Evolutionary conservation across 768 basidiomycete genomes (phyloP).

Genomic region (Gyrodon lividus): DNA sequence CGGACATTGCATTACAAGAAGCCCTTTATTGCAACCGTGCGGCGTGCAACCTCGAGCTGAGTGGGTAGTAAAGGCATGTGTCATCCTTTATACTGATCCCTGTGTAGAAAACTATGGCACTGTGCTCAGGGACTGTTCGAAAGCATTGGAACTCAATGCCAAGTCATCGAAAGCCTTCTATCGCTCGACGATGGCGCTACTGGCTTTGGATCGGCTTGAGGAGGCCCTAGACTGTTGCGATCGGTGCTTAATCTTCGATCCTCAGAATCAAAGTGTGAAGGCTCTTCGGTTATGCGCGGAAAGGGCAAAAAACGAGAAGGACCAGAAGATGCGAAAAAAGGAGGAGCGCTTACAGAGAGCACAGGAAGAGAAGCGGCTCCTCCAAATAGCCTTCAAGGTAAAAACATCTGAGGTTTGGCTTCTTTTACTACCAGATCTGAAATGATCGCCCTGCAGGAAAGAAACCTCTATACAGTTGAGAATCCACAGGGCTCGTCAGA

Average conservation of each 20-base stretch:
- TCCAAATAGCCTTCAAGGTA: slow-evolving; percentile 68
- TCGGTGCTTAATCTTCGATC: slow-evolving; percentile 61
- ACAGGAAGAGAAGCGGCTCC: slow-evolving; percentile 48
- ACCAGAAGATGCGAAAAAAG: slow-evolving; percentile 49
- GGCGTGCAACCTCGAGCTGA: slow-evolving; percentile 87
- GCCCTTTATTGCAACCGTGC: slow-evolving; percentile 86
- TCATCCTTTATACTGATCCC: neutral
- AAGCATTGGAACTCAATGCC: slow-evolving; percentile 59
- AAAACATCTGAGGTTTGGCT: slow-evolving; percentile 17
- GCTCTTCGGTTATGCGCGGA: slow-evolving; percentile 46
- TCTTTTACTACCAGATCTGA: neutral
- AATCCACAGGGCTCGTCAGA: slow-evolving; percentile 48
- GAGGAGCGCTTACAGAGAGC: slow-evolving; percentile 49
- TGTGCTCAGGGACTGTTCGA: slow-evolving; percentile 83
- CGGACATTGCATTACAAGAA: slow-evolving; percentile 54
- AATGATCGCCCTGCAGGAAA: slow-evolving; percentile 47
- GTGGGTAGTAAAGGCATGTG: slow-evolving; percentile 41
- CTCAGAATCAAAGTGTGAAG: slow-evolving; percentile 53
- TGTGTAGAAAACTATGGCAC: slow-evolving; percentile 80
- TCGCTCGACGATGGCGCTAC: slow-evolving; percentile 76
- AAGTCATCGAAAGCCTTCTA: slow-evolving; percentile 82
- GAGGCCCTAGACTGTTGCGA: slow-evolving; percentile 85
- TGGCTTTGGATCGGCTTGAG: slow-evolving; percentile 68
- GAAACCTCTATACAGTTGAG: slow-evolving; percentile 63
- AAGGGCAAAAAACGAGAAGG: slow-evolving; percentile 48